phyloP scores from a whole-genome alignment of 257 asterid species.

The Euphrasia confusa region DNA sequence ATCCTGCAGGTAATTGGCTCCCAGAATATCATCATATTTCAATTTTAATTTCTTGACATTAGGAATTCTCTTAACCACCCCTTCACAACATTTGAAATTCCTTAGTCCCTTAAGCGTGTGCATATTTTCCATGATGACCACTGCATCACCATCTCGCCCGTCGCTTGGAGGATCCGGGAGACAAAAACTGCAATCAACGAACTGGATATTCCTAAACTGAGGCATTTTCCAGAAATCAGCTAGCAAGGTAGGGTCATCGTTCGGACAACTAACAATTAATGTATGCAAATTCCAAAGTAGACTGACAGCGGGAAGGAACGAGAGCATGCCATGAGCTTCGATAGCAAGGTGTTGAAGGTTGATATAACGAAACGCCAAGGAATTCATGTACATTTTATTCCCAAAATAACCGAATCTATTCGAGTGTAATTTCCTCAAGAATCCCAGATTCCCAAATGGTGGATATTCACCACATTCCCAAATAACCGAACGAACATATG shows the following conservation, averaged over 20 bases:
- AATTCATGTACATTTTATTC: background rate
- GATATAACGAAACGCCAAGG: background rate
- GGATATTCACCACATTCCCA: too few relatives aligned
- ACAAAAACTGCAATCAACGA: too few relatives aligned
- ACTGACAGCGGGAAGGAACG: too few relatives aligned
- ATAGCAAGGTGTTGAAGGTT: too few relatives aligned
- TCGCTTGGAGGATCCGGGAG: slow-evolving; percentile 5
- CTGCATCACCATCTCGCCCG: background rate
- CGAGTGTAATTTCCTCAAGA: too few relatives aligned
- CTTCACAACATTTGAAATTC: slow-evolving; percentile 6
- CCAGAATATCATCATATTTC: too few relatives aligned
- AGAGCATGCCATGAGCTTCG: too few relatives aligned
- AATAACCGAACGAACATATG: too few relatives aligned
- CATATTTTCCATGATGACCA: slow-evolving; percentile 4
- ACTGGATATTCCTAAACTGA: background rate
- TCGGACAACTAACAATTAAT: background rate
- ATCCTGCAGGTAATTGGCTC: too few relatives aligned
- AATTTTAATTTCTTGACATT: slow-evolving; percentile 7
- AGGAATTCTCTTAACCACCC: slow-evolving; percentile 14
- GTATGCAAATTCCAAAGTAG: background rate
- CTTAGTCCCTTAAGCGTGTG: background rate
- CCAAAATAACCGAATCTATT: too few relatives aligned
- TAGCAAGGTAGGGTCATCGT: background rate
- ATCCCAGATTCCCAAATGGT: too few relatives aligned
- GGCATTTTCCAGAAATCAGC: slow-evolving; percentile 21